These are phyloP conservation scores for Exophiala mesophila DNA, from an alignment of 2,329 filamentous ascomycete genomes.

Conservation along the genomic window DNA sequence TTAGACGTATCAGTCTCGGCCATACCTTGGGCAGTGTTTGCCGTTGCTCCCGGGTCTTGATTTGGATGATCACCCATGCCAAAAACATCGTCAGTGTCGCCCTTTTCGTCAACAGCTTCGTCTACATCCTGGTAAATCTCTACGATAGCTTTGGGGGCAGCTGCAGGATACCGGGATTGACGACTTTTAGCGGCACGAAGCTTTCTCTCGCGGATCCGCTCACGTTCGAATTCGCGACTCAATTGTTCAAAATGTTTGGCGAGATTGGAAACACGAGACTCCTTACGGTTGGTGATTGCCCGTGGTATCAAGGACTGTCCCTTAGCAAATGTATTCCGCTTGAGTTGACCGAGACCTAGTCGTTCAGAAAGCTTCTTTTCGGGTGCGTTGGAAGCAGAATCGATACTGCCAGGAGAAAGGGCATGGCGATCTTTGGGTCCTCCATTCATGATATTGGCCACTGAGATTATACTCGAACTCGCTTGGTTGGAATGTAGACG, in stretches of 20 bases:
- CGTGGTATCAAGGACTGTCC: constrained; percentile 76
- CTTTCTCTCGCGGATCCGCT: constrained; percentile 78
- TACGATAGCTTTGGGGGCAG: constrained; percentile 90
- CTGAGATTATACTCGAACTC: constrained; percentile 22
- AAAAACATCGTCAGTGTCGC: constrained; percentile 57
- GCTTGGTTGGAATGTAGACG: constrained; percentile 27
- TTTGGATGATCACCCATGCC: constrained; percentile 27
- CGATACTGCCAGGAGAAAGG: constrained; percentile 9
- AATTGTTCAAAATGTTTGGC: constrained; percentile 95
- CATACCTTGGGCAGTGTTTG: constrained; percentile 27
- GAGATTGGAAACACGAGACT: constrained; percentile 80
- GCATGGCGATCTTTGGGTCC: constrained; percentile 17
- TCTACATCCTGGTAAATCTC: constrained; percentile 93
- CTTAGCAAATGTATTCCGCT: constrained; percentile 47
- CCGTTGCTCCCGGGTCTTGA: constrained; percentile 19
- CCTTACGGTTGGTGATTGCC: constrained; percentile 66
- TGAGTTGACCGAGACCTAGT: constrained; percentile 61
- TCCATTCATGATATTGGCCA: constrained; percentile 23
- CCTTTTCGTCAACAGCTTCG: constrained; percentile 81
- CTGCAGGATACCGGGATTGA: constrained; percentile 76
- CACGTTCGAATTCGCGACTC: constrained; percentile 92
- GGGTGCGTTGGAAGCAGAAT: constrained; percentile 28
- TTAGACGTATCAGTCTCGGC: constrained; percentile 33
- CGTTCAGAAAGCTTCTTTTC: constrained; percentile 77
- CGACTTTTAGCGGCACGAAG: constrained; percentile 72